phyloP scores from a whole-genome alignment of 306 rosid species.

The Acacia confusa region DNA sequence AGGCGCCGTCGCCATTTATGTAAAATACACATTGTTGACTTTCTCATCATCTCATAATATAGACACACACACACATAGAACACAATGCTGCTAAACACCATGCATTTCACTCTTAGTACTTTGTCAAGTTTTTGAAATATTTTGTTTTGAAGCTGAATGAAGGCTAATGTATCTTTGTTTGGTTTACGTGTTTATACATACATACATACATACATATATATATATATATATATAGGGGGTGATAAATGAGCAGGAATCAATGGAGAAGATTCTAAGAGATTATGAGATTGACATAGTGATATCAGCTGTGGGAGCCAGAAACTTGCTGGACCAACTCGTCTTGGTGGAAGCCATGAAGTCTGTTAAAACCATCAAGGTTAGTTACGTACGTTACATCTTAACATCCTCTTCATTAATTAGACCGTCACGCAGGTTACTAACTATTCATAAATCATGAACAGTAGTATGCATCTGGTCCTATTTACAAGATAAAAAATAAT shows the following conservation, averaged over 20 bases:
- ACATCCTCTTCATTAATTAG: neutral
- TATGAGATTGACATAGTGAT: conserved; percentile 53
- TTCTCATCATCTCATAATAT: neutral
- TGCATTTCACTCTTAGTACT: neutral
- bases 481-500: no score
- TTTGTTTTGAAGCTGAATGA: neutral
- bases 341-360: conserved; percentile 56
- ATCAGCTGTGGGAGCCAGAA: conserved; percentile 53
- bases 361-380: conserved; percentile 57
- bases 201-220: no score
- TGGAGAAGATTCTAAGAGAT: conserved; percentile 58
- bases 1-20: conserved; percentile 58
- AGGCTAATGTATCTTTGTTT: neutral
- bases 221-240: conserved; percentile 41
- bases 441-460: no score
- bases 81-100: no score
- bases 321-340: conserved; percentile 48
- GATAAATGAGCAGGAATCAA: conserved; percentile 41
- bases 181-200: neutral
- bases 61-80: no score
- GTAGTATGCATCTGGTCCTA: no score
- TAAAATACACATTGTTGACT: conserved; percentile 6
- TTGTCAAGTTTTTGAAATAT: neutral
- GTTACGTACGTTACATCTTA: neutral
- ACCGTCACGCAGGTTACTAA: no score